Conservation (phyloP, 2,329 filamentous ascomycete species). For the Aspergillus sp. region DNA sequence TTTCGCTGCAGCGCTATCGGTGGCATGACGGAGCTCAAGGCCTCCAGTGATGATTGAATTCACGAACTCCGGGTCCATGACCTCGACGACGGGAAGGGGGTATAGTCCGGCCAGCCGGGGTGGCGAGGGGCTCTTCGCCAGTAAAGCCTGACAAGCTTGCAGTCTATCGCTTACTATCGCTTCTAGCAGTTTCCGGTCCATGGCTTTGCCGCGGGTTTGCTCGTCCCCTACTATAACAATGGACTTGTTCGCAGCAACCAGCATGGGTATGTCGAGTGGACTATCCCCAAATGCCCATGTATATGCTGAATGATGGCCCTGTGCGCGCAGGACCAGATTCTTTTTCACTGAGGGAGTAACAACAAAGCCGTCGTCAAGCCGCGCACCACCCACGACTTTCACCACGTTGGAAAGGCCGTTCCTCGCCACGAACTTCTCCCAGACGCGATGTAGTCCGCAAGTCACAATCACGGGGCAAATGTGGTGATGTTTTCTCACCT, state of each 20-base stretch:
- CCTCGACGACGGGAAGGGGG: slow-evolving; percentile 41
- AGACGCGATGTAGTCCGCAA: slow-evolving; percentile 54
- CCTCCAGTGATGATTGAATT: slow-evolving; percentile 19
- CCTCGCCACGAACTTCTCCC: slow-evolving; percentile 54
- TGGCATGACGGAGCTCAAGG: slow-evolving; percentile 45
- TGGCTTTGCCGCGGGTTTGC: slow-evolving; percentile 49
- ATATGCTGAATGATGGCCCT: slow-evolving; percentile 29
- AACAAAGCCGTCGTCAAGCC: slow-evolving; percentile 49
- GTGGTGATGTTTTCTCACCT: slow-evolving; percentile 30
- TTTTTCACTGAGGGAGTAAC: slow-evolving; percentile 55
- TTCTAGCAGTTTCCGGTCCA: slow-evolving; percentile 48
- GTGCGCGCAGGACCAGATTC: slow-evolving; percentile 46
- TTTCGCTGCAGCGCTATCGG: slow-evolving; percentile 45
- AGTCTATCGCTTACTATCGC: slow-evolving; percentile 46
- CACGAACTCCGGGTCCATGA: slow-evolving; percentile 33
- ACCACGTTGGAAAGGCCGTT: slow-evolving; percentile 45
- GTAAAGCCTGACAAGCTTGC: slow-evolving; percentile 46
- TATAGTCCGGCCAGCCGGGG: slow-evolving; percentile 43
- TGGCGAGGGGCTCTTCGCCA: slow-evolving; percentile 38
- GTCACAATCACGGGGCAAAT: slow-evolving; percentile 55
- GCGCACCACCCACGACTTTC: slow-evolving; percentile 54
- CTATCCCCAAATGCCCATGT: slow-evolving; percentile 64
- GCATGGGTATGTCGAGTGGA: slow-evolving; percentile 58
- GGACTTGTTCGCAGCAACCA: slow-evolving; percentile 53
- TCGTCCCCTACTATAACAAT: slow-evolving; percentile 57